phyloP scores from a whole-genome alignment of 2,329 filamentous ascomycete species.

The Tolypocladium paradoxum region DNA sequence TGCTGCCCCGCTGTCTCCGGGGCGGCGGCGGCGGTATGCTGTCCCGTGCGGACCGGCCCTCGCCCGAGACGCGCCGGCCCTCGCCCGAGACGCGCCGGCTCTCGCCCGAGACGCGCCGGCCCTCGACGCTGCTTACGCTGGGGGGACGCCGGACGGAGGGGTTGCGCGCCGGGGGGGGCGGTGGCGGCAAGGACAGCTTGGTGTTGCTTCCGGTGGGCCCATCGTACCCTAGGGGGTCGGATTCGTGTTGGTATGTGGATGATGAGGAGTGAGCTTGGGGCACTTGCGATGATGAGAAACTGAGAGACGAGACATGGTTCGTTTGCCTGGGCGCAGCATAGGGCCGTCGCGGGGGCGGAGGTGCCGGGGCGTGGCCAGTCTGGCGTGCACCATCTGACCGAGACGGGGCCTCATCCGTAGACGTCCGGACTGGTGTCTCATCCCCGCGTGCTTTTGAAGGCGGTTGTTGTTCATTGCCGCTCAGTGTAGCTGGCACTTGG shows the following conservation, averaged over 20 bases:
- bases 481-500: slow-evolving; percentile 2
- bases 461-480: not conserved
- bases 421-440: slow-evolving; percentile 34
- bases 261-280: slow-evolving; percentile 7
- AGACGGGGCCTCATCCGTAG: slow-evolving; percentile 37
- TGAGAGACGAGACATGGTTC: slow-evolving; percentile 9
- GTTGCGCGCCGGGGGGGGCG: slow-evolving; percentile 34
- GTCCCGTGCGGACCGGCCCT: slow-evolving; percentile 17
- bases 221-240: slow-evolving; percentile 7
- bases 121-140: slow-evolving; percentile 31
- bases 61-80: slow-evolving; percentile 14
- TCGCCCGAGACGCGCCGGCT: slow-evolving; percentile 6
- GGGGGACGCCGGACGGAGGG: slow-evolving; percentile 32
- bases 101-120: no score
- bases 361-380: slow-evolving; percentile 33
- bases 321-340: slow-evolving; percentile 24
- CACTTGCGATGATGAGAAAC: slow-evolving; percentile 6
- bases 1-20: slow-evolving; percentile 34
- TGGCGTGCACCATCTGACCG: slow-evolving; percentile 34
- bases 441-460: slow-evolving; percentile 12
- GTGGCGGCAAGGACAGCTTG: slow-evolving; percentile 20
- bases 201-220: slow-evolving; percentile 6
- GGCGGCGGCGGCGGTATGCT: slow-evolving; percentile 37
- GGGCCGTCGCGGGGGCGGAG: slow-evolving; percentile 44
- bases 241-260: slow-evolving; percentile 9